A percentile compares a stretch with the other conserved stretches of the same genome.
Evolutionary conservation across 2,329 filamentous ascomycete genomes (phyloP).

Genomic region (Fusarium praegraminearum): DNA sequence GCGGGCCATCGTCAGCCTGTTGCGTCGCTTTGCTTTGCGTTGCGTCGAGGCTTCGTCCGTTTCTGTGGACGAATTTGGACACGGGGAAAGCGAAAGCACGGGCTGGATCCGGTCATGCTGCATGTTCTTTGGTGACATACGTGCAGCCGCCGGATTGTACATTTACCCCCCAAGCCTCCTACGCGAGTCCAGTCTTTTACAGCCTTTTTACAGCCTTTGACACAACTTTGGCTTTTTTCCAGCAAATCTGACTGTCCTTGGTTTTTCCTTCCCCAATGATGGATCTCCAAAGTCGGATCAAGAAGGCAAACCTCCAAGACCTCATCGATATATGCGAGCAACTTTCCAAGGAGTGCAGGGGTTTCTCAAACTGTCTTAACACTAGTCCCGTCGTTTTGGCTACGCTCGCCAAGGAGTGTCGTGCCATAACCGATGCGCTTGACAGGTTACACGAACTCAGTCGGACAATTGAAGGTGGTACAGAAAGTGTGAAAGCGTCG

Average conservation of each 20-base stretch:
- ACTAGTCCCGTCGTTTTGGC: constrained; percentile 46
- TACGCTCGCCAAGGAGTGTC: constrained; percentile 44
- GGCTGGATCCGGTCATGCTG: constrained; percentile 35
- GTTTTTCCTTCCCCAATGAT: constrained; percentile 32
- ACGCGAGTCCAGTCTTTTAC: constrained; percentile 6
- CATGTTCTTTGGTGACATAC: constrained; percentile 16
- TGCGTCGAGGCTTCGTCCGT: constrained; percentile 35
- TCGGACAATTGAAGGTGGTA: constrained; percentile 34
- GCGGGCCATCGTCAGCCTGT: constrained; percentile 23
- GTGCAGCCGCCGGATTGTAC: constrained; percentile 35
- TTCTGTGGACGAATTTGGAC: constrained; percentile 27
- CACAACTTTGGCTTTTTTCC: constrained; percentile 29
- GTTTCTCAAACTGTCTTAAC: constrained; percentile 46
- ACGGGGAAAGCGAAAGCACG: constrained; percentile 40
- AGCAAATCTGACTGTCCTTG: constrained; percentile 17
- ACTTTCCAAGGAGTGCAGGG: constrained; percentile 44
- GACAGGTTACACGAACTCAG: constrained; percentile 45
- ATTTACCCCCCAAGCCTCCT: constrained; percentile 36
- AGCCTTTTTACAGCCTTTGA: constrained; percentile 1
- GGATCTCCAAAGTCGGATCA: constrained; percentile 44
- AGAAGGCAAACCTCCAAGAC: constrained; percentile 44
- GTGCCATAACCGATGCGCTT: constrained; percentile 47
- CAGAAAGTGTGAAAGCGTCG: constrained; percentile 39
- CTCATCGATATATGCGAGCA: constrained; percentile 46
- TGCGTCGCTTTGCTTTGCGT: constrained; percentile 7